A percentile compares a stretch with the other conserved stretches of the same genome.
Conservation (phyloP, 2,329 filamentous ascomycete species). For the Fusarium graminum region DNA sequence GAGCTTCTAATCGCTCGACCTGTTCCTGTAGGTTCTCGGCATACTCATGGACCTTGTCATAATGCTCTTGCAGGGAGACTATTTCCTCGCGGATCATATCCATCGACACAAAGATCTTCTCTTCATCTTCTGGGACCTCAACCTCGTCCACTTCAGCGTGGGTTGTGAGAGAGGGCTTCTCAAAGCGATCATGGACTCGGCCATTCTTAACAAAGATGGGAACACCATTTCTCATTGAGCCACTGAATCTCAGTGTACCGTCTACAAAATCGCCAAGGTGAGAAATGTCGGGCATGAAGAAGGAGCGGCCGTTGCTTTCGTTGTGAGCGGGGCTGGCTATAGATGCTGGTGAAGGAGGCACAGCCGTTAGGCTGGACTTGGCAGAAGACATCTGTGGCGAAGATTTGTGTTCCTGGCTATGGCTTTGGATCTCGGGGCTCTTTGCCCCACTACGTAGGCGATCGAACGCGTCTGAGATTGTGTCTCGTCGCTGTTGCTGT, state of each 20-base stretch:
- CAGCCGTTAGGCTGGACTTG: conserved; percentile 59
- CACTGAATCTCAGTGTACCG: conserved; percentile 65
- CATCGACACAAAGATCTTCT: conserved; percentile 71
- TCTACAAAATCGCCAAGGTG: conserved; percentile 70
- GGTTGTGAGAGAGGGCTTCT: conserved; percentile 51
- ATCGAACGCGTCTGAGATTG: conserved; percentile 54
- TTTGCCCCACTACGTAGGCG: conserved; percentile 54
- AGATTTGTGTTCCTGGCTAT: conserved; percentile 45
- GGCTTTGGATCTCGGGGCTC: conserved; percentile 48
- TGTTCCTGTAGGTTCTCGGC: conserved; percentile 66
- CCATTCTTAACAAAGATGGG: conserved; percentile 69
- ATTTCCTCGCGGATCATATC: conserved; percentile 73
- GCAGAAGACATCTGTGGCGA: conserved; percentile 57
- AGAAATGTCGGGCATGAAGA: conserved; percentile 67
- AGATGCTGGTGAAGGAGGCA: conserved; percentile 55
- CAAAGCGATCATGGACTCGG: conserved; percentile 61
- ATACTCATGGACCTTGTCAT: conserved; percentile 67
- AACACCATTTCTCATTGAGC: conserved; percentile 65
- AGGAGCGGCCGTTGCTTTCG: conserved; percentile 63
- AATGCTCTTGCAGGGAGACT: conserved; percentile 67
- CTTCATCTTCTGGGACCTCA: conserved; percentile 65
- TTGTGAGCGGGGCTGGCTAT: conserved; percentile 53
- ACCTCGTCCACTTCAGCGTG: conserved; percentile 66
- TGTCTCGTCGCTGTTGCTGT: conserved; percentile 47
- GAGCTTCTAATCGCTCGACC: conserved; percentile 63